Conservation (phyloP, 1,284 basidiomycete genomes). For the Ganoderma sp. region DNA sequence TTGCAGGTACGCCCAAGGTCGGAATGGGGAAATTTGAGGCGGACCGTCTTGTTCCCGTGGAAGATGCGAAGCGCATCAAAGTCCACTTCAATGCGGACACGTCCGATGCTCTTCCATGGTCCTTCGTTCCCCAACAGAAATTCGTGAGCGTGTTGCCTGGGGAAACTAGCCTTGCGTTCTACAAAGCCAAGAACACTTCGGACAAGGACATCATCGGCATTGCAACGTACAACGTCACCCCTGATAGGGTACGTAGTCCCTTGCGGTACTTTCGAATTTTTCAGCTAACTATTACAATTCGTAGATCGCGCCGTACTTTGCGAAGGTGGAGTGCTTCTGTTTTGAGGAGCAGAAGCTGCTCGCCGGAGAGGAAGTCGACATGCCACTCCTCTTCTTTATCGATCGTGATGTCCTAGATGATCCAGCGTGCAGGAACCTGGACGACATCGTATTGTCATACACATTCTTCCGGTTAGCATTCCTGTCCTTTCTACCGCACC, state of each 20-base stretch:
- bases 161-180: slow-evolving; percentile 97
- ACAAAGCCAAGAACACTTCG: slow-evolving; percentile 89
- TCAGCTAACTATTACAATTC: neutral
- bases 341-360: slow-evolving; percentile 98
- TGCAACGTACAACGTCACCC: slow-evolving; percentile 97
- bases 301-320: slow-evolving; percentile 97
- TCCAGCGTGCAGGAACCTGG: slow-evolving; percentile 82
- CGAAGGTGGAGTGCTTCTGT: slow-evolving; percentile 99
- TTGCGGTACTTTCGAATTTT: neutral
- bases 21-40: slow-evolving; percentile 82
- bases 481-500: neutral
- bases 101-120: slow-evolving; percentile 91
- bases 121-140: slow-evolving; percentile 90
- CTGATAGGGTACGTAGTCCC: slow-evolving; percentile 73
- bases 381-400: slow-evolving; percentile 98
- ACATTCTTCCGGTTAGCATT: slow-evolving; percentile 90
- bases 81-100: slow-evolving; percentile 96
- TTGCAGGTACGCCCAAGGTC: slow-evolving; percentile 92
- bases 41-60: slow-evolving; percentile 79
- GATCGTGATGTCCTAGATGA: slow-evolving; percentile 97
- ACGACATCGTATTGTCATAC: slow-evolving; percentile 94
- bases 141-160: slow-evolving; percentile 92
- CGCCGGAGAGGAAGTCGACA: slow-evolving; percentile 96
- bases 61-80: slow-evolving; percentile 79
- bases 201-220: slow-evolving; percentile 95